Percentiles rank a stretch among this genome's conserved stretches.
These are phyloP conservation scores for Jamesozyma spencerorum DNA, from an alignment of 805 yeast genomes.

Conservation along the genomic window DNA sequence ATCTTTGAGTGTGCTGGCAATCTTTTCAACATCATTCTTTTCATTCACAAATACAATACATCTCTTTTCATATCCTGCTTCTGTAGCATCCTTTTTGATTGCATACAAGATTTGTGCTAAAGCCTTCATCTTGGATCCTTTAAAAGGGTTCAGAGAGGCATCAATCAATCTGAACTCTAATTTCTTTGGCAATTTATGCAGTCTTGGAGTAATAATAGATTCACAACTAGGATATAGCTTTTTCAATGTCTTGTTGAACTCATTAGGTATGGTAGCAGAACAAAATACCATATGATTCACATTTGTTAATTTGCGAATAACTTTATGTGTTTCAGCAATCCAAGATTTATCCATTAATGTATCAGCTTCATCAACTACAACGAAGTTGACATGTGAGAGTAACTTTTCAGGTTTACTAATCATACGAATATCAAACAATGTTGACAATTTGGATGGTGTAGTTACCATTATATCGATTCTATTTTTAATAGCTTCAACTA, in stretches of 20 bases:
- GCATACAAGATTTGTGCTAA: constrained; percentile 84
- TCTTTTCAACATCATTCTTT: constrained; percentile 49
- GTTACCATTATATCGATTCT: constrained; percentile 75
- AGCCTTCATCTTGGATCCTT: constrained; percentile 75
- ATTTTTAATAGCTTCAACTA: constrained; percentile 38
- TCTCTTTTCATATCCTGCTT: constrained; percentile 64
- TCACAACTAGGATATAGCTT: constrained; percentile 55
- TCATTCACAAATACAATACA: constrained; percentile 79
- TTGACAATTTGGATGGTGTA: constrained; percentile 65
- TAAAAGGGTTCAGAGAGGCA: constrained; percentile 68
- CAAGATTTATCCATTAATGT: constrained; percentile 79
- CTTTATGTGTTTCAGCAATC: constrained; percentile 51
- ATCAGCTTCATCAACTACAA: constrained; percentile 91
- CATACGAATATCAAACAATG: constrained; percentile 30
- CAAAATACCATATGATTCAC: constrained; percentile 63
- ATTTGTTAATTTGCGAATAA: constrained; percentile 42
- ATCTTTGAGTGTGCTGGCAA: constrained; percentile 45
- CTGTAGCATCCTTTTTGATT: constrained; percentile 75
- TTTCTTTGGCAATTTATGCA: constrained; percentile 76
- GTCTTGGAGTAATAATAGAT: constrained; percentile 65
- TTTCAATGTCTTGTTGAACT: constrained; percentile 54
- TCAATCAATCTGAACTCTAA: constrained; percentile 69
- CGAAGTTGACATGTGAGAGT: constrained; percentile 41
- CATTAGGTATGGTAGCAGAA: constrained; percentile 83
- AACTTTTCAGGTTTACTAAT: constrained; percentile 33